Conservation (phyloP, 345 rosid species). For the Firmiana major region DNA sequence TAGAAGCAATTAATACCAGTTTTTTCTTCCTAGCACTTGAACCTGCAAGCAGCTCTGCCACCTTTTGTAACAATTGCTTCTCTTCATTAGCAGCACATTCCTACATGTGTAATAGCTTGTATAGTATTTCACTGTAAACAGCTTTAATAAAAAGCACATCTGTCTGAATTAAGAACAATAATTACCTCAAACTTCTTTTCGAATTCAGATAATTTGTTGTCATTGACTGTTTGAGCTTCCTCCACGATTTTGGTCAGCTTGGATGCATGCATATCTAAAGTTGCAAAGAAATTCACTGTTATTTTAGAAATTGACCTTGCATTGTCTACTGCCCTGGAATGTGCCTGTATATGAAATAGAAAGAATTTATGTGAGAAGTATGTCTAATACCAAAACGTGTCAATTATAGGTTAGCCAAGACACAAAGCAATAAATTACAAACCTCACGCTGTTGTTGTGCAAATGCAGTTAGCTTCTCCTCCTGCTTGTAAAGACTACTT, state of each 20-base stretch:
- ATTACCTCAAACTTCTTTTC: conserved; percentile 93
- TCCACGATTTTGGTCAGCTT: conserved; percentile 65
- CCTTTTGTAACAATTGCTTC: conserved; percentile 76
- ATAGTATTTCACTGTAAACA: not conserved
- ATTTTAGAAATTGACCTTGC: conserved; percentile 78
- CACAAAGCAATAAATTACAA: conserved; percentile 4
- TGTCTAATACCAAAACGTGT: not conserved
- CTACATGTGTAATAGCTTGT: conserved; percentile 28
- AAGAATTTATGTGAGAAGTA: not conserved
- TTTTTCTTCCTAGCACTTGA: conserved; percentile 88
- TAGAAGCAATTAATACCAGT: conserved; percentile 43
- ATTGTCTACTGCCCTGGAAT: conserved; percentile 75
- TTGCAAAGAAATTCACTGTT: conserved; percentile 72
- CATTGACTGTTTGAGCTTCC: conserved; percentile 80
- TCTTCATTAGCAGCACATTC: conserved; percentile 91
- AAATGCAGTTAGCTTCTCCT: conserved; percentile 67
- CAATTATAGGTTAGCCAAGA: not conserved
- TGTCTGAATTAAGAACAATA: conserved; percentile 9
- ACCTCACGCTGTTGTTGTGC: conserved; percentile 87
- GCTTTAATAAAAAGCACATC: conserved; percentile 1
- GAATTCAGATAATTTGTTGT: conserved; percentile 67
- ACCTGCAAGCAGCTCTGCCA: conserved; percentile 79
- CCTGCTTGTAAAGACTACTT: conserved; percentile 70
- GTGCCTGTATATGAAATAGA: conserved; percentile 56
- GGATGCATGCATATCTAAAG: conserved; percentile 68